Percentiles rank a stretch among this genome's conserved stretches.
phyloP scores from a whole-genome alignment of 495 filamentous ascomycete species.

The Penicillium roqueforti region DNA sequence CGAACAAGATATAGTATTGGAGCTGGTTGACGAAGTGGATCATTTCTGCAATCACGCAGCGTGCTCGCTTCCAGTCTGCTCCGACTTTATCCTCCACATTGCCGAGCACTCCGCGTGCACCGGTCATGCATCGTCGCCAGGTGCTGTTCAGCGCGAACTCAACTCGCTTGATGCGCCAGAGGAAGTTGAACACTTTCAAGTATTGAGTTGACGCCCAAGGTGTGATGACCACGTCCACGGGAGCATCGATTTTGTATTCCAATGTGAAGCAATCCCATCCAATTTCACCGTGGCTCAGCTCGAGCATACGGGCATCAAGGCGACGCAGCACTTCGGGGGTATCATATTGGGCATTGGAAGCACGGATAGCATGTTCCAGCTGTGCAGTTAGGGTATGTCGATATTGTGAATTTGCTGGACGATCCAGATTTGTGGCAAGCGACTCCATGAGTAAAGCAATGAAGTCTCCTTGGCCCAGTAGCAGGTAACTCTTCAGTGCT shows the following conservation, averaged over 20 bases:
- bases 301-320: conserved; percentile 93
- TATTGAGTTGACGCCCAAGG: conserved; percentile 93
- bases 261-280: conserved; percentile 99
- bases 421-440: conserved; percentile 83
- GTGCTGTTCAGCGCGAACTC: conserved; percentile 87
- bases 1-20: conserved; percentile 98
- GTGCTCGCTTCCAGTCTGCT: conserved; percentile 81
- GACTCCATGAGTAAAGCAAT: conserved; percentile 98
- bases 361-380: conserved; percentile 93
- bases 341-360: conserved; percentile 96
- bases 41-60: conserved; percentile 92
- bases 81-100: conserved; percentile 71
- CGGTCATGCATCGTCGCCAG: conserved; percentile 96
- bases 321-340: conserved; percentile 86
- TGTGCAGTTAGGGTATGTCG: conserved; percentile 95
- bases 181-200: conserved; percentile 98
- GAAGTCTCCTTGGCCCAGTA: conserved; percentile 95
- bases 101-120: conserved; percentile 84
- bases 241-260: conserved; percentile 97
- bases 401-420: conserved; percentile 92
- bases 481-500: conserved; percentile 90
- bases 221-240: conserved; percentile 95
- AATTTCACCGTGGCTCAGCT: conserved; percentile 92
- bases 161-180: conserved; percentile 97
- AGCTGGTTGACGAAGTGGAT: conserved; percentile 96